Base-by-base conservation (phyloP, 371 early-diverging fungal species). In the Mortierella sp. region DNA sequence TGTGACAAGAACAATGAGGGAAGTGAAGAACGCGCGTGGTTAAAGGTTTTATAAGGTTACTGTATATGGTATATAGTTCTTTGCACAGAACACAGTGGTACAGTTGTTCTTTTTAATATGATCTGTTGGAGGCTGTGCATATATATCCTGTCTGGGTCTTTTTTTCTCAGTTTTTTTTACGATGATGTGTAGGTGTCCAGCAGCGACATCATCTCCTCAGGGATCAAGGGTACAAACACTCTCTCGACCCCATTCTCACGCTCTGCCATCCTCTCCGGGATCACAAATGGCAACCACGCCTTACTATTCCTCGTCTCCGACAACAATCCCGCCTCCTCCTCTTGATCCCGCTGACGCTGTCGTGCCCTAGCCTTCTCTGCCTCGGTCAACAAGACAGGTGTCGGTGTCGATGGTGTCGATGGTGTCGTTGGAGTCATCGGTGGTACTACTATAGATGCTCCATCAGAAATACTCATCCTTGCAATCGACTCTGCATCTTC, bases 171-270 rank as follows among this genome's bases (percentile, higher is more conserved):
- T 0, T 14, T 21, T 11, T 26, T 14, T 47, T 27, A 48, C 27
- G 46, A 32, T 2, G 59, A 66, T 49, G 60, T 31, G 27, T 70
- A 53, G 48, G 57, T 75, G 60, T 75, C 76, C 57, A 75, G 69
- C 52, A 60, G 41, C 53, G 65, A 69, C 76, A 75, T 64, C 76
- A 75, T 57, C 58, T 75, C 76, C 28, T 75, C 76, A 28, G 76
- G 76, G 21, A 75, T 64, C 50, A 64, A 46, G 9, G 76, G 76
- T 28, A 75, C 65, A 69, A 69, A 75, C 17, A 69, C 65, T 21
- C 76, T 43, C 32, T 75, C 76, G 2, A 49, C 50, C 5, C 58
- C 70, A 49, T 60, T 31, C 52, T 60, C 69, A 3, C 69, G 50
- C 37, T 51, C 69, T 24, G 70, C 64, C 61, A 75, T 47, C 17